A percentile compares a stretch with the other conserved stretches of the same genome.
phyloP scores from a whole-genome alignment of 2,329 filamentous ascomycete species.

The Aspergillus fumigatus region DNA sequence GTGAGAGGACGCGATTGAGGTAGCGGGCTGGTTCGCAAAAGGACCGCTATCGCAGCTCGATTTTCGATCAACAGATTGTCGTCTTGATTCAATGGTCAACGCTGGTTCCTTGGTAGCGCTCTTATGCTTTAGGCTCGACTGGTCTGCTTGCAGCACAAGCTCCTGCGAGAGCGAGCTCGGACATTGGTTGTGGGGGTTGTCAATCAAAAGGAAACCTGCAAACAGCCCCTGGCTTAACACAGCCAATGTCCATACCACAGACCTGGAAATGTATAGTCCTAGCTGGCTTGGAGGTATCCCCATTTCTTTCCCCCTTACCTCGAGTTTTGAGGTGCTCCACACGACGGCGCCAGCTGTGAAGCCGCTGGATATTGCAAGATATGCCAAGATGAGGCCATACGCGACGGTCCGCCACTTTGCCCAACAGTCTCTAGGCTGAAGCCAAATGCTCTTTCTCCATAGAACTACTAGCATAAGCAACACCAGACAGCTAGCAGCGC shows the following conservation, averaged over 20 bases:
- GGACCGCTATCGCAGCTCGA: conserved; percentile 8
- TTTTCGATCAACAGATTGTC: conserved; percentile 10
- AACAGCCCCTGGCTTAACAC: conserved; percentile 28
- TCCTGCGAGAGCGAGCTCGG: conserved; percentile 21
- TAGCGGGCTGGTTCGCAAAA: conserved; percentile 12
- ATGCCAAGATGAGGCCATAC: conserved; percentile 18
- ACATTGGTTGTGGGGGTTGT: conserved; percentile 14
- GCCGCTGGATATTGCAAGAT: conserved; percentile 23
- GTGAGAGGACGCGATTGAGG: conserved; percentile 23
- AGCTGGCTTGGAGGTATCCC: conserved; percentile 4
- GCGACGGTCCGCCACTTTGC: conserved; percentile 15
- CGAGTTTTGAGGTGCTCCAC: conserved; percentile 15
- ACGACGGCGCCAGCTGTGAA: conserved; percentile 26
- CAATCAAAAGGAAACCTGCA: conserved; percentile 24
- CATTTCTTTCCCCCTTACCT: not conserved
- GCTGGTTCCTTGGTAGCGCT: conserved; percentile 6
- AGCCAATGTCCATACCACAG: conserved; percentile 32
- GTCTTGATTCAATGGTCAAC: conserved; percentile 9
- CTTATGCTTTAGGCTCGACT: conserved; percentile 6
- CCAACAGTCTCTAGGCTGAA: conserved; percentile 6
- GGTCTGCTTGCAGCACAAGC: conserved; percentile 17
- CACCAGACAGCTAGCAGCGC: conserved; percentile 21
- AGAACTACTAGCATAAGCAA: conserved; percentile 17
- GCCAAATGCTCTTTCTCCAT: conserved; percentile 15
- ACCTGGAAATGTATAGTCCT: conserved; percentile 30